A percentile compares a stretch with the other conserved stretches of the same genome.
Evolutionary conservation across 441 rosid genomes (phyloP).

Genomic region (Gossypium aridum): DNA sequence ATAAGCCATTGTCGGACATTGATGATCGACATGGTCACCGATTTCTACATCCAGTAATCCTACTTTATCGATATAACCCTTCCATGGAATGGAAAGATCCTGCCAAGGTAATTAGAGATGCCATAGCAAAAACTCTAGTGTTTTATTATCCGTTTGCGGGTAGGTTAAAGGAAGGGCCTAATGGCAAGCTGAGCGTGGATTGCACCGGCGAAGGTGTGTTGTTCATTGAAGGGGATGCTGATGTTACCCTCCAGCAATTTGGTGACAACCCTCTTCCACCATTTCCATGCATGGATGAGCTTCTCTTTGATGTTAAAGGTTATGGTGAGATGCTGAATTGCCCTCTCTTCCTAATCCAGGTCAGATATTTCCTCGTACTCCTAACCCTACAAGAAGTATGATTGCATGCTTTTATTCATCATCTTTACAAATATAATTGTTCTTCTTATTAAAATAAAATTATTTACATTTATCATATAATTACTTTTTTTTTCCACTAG

Average conservation of each 20-base stretch:
- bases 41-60: neutral
- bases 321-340: slow-evolving; percentile 4
- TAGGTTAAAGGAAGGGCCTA: slow-evolving; percentile 5
- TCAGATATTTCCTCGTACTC: neutral
- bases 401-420: too few relatives aligned
- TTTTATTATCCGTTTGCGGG: slow-evolving; percentile 8
- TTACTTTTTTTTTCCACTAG: too few relatives aligned
- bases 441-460: too few relatives aligned
- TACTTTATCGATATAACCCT: neutral
- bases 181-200: slow-evolving; percentile 17
- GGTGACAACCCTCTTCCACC: slow-evolving; percentile 11
- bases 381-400: neutral
- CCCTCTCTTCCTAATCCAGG: slow-evolving; percentile 13
- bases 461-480: too few relatives aligned
- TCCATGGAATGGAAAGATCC: slow-evolving; percentile 6
- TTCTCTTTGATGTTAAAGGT: slow-evolving; percentile 2
- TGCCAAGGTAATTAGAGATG: neutral
- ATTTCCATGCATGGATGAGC: slow-evolving; percentile 9
- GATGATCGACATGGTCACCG: neutral
- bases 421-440: too few relatives aligned
- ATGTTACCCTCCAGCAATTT: slow-evolving; percentile 10
- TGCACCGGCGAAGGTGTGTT: slow-evolving; percentile 20
- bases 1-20: neutral
- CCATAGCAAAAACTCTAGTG: neutral
- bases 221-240: slow-evolving; percentile 21